A percentile compares a stretch with the other conserved stretches of the same genome.
Evolutionary conservation across 2,329 filamentous ascomycete species (phyloP).

Genomic region (Blumeria graminis): DNA sequence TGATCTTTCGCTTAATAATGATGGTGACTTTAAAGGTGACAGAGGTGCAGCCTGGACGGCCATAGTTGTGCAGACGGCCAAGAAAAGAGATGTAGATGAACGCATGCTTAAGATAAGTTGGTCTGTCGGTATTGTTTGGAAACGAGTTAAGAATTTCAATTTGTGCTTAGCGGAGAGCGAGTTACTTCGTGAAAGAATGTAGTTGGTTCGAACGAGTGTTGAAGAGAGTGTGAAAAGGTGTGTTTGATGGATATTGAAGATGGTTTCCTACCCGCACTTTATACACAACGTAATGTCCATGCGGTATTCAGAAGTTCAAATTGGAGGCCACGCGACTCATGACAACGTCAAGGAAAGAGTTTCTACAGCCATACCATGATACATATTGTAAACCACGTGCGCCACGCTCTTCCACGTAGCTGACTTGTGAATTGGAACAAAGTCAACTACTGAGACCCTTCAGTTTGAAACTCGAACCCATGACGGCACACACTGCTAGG

Average conservation of each 20-base stretch:
- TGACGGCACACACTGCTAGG: too few species aligned
- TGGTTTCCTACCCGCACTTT: too few species aligned
- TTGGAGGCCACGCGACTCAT: too few species aligned
- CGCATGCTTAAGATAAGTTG: conserved; percentile 6
- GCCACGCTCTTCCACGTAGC: too few species aligned
- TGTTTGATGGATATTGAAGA: not conserved
- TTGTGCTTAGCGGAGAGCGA: not conserved
- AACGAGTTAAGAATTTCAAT: not conserved
- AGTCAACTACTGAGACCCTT: too few species aligned
- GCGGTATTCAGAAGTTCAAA: too few species aligned
- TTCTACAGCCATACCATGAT: too few species aligned
- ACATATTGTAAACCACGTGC: too few species aligned
- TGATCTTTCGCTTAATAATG: conserved; percentile 3
- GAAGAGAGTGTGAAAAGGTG: not conserved
- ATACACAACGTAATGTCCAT: too few species aligned
- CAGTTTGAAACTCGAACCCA: too few species aligned
- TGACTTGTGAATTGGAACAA: too few species aligned
- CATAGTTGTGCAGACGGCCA: conserved; percentile 10
- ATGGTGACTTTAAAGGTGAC: not conserved
- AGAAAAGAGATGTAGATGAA: conserved; percentile 9
- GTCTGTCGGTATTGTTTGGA: not conserved
- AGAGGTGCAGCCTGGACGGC: conserved; percentile 9
- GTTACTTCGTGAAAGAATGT: not conserved
- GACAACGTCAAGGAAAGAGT: too few species aligned
- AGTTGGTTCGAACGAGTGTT: not conserved